A percentile compares a stretch with the other conserved stretches of the same genome.
Conservation (phyloP, 1,284 basidiomycete genomes). For the Wolfiporia cocos region DNA sequence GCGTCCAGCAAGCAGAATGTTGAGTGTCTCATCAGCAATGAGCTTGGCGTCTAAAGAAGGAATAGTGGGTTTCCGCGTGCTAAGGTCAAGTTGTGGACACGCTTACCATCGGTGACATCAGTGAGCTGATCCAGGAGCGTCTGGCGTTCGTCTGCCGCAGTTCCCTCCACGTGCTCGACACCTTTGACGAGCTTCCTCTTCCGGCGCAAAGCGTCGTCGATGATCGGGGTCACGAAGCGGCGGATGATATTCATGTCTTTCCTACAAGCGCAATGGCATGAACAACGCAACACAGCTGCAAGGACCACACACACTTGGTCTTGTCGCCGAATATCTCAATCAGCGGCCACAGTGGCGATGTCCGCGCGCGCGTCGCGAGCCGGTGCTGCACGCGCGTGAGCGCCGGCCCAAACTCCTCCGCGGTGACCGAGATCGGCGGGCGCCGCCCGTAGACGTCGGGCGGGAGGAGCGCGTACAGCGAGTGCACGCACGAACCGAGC, state of each 20-base stretch:
- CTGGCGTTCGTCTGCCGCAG: no score
- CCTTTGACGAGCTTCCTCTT: conserved; percentile 13
- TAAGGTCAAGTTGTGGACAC: background rate
- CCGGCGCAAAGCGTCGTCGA: conserved; percentile 29
- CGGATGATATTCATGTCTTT: conserved; percentile 29
- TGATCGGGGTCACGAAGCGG: conserved; percentile 33
- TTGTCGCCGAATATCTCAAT: conserved; percentile 28
- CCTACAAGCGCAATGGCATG: no score
- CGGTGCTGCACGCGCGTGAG: conserved; percentile 32
- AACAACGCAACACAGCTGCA: no score
- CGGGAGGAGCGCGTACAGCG: conserved; percentile 23
- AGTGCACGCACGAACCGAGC: conserved; percentile 30
- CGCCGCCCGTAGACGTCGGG: conserved; percentile 15
- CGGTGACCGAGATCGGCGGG: conserved; percentile 13
- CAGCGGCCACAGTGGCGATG: conserved; percentile 27
- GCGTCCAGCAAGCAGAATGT: conserved; percentile 30
- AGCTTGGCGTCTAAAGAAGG: conserved; percentile 19
- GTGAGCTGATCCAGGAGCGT: background rate
- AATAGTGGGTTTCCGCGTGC: background rate
- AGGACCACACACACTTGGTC: conserved; percentile 15
- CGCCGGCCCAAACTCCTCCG: conserved; percentile 19
- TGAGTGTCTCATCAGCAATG: conserved; percentile 30
- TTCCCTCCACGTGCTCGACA: background rate
- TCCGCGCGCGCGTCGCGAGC: conserved; percentile 24
- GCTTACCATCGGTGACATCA: conserved; percentile 26